A percentile compares a stretch with the other conserved stretches of the same genome.
These are phyloP conservation scores for Yamadazyma paraphyllophila DNA, from an alignment of 805 yeast genomes.

Conservation along the genomic window DNA sequence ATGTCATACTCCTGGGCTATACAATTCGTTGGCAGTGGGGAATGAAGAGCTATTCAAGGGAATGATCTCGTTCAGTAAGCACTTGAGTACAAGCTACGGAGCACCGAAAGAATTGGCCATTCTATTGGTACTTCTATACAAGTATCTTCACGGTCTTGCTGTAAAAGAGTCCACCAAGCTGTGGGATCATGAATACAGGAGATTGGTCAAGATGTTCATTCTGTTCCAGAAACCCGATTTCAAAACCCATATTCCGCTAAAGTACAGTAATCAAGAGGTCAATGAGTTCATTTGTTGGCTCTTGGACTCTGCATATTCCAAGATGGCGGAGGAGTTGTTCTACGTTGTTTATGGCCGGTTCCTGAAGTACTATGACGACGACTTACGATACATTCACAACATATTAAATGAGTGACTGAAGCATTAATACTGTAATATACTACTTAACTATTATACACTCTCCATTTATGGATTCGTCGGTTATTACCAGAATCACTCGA, in stretches of 20 bases:
- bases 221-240: conserved; percentile 7
- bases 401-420: neutral
- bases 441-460: conserved; percentile 15
- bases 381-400: conserved; percentile 5
- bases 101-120: neutral
- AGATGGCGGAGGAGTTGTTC: conserved; percentile 2
- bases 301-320: neutral
- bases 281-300: conserved; percentile 13
- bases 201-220: conserved; percentile 1
- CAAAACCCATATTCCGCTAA: conserved; percentile 8
- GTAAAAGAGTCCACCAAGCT: neutral
- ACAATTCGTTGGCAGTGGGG: conserved; percentile 24
- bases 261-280: conserved; percentile 7
- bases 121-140: neutral
- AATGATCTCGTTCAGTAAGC: conserved; percentile 9
- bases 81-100: neutral
- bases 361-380: conserved; percentile 6
- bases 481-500: conserved; percentile 21
- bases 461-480: conserved; percentile 28
- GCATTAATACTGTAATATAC: neutral
- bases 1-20: conserved; percentile 16
- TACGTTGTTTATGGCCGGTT: conserved; percentile 10
- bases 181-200: neutral
- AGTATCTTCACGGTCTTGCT: neutral
- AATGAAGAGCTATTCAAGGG: conserved; percentile 28